These are phyloP conservation scores for Trichophyton benhamiae DNA, from an alignment of 2,329 filamentous ascomycete species.

Conservation along the genomic window DNA sequence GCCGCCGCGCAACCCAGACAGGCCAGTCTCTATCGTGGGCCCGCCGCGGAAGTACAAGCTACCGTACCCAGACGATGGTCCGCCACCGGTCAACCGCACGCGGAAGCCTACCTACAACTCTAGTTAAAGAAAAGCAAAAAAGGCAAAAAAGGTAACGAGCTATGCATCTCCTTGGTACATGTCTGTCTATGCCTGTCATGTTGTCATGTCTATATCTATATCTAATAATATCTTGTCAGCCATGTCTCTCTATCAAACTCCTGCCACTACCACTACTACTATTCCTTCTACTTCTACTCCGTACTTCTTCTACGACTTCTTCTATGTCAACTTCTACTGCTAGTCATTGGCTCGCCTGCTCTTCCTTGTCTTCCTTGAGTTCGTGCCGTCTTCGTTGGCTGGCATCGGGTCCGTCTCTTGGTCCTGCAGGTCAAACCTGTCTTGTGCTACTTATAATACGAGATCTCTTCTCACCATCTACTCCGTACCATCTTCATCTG, in stretches of 20 bases:
- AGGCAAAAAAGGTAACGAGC: not conserved
- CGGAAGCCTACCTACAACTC: slow-evolving; percentile 62
- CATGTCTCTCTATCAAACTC: no score
- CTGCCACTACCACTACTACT: no score
- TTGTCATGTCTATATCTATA: not conserved
- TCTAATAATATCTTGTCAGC: not conserved
- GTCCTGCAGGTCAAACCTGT: no score
- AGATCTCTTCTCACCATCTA: no score
- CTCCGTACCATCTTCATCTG: no score
- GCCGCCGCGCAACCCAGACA: slow-evolving; percentile 25
- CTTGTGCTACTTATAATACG: no score
- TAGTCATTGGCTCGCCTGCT: no score
- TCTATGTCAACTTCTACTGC: no score
- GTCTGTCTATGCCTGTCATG: not conserved
- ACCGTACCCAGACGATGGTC: slow-evolving; percentile 73
- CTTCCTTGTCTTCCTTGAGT: no score
- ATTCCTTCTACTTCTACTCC: not conserved
- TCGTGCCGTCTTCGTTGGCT: no score
- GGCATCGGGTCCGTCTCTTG: no score
- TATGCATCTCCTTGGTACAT: not conserved
- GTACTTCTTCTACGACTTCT: no score
- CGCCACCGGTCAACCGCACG: slow-evolving; percentile 71
- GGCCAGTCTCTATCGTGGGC: slow-evolving; percentile 6
- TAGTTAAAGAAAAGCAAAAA: not conserved
- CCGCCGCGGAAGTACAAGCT: slow-evolving; percentile 27